These are phyloP conservation scores for Ceratorhiza oryzae-sativae DNA, from an alignment of 1,284 basidiomycete genomes.

Conservation along the genomic window DNA sequence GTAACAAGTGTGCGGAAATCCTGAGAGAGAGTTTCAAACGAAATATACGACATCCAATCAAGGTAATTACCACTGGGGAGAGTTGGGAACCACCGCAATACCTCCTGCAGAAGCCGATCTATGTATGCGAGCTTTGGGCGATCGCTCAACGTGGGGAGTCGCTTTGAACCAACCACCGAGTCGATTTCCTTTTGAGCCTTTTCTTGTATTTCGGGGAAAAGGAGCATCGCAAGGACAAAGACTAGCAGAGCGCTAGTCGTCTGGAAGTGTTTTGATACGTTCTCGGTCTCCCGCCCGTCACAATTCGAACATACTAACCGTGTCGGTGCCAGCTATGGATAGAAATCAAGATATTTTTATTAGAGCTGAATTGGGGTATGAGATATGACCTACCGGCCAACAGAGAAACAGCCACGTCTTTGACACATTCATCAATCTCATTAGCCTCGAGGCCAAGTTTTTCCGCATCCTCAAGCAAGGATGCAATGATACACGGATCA, in stretches of 20 bases:
- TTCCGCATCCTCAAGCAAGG: not conserved
- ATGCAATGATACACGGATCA: conserved; percentile 7
- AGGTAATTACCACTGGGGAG: conserved; percentile 6
- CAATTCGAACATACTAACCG: not conserved
- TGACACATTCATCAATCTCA: not conserved
- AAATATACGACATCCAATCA: not conserved
- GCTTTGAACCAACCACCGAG: not conserved
- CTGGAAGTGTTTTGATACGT: not conserved
- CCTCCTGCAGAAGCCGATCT: conserved; percentile 33
- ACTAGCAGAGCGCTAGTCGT: conserved; percentile 2
- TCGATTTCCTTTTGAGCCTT: conserved; percentile 36
- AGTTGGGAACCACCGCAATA: conserved; percentile 33
- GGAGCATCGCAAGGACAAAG: conserved; percentile 40
- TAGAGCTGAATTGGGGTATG: too few relatives aligned
- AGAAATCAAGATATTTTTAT: too few relatives aligned
- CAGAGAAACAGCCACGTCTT: not conserved
- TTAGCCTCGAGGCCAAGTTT: not conserved
- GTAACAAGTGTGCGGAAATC: not conserved
- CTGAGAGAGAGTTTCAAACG: not conserved
- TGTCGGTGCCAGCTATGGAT: not conserved
- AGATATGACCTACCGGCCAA: not conserved
- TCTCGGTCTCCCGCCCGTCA: too few relatives aligned
- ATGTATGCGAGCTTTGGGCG: conserved; percentile 34
- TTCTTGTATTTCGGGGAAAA: conserved; percentile 23
- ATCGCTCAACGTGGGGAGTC: conserved; percentile 35